Base-by-base conservation (phyloP, 176 grass and related monocot species). In the Neostapfia colusana region DNA sequence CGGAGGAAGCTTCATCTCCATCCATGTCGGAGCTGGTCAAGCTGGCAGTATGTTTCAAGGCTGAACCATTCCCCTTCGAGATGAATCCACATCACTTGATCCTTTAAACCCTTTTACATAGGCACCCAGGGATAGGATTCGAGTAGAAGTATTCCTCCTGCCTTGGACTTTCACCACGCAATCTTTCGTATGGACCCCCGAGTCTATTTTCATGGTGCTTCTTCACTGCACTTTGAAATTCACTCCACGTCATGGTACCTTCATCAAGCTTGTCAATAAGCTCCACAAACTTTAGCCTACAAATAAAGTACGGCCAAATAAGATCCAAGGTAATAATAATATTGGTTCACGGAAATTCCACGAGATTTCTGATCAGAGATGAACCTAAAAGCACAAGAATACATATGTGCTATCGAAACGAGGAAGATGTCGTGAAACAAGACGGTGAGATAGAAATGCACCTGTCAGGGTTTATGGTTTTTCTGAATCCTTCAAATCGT, bases 391-490 rank as follows among this genome's bases (percentile, higher is more conserved):
- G 31, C 31, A 31, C 31, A 3, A 31, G 31, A 31, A 31, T 2
- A 31, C 31, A 31, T 31, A 31, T 31, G 31, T 31, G 3, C 31
- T 2, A 31, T 31, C 31, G 3, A 14, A 13, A 45, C 1, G 10
- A 45, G 11, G 2, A 21, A 56, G 8, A 56, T 55, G 6, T 55
- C 20, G 8, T 56, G 53, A 24, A 24, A 7, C 10, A 7, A 54
- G 50, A 24, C 54, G 0, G 10, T 17, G 3, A 39, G 2, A 31
- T 31, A 31, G 23, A 43, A 28, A 28, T 9, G 16, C 72, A 92
- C 92, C 92, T 92, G 59, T 95, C 86, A 36, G 92, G 92, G 64
- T 82, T 87, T 50, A 95, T 92, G 17, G 89, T 95, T 77, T 95
- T 95, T n/a, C 71, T 50, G 72, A 95, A 95, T 6, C 86, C 86